Conservation (phyloP, 1,284 basidiomycete species). For the Trametes polyzona region DNA sequence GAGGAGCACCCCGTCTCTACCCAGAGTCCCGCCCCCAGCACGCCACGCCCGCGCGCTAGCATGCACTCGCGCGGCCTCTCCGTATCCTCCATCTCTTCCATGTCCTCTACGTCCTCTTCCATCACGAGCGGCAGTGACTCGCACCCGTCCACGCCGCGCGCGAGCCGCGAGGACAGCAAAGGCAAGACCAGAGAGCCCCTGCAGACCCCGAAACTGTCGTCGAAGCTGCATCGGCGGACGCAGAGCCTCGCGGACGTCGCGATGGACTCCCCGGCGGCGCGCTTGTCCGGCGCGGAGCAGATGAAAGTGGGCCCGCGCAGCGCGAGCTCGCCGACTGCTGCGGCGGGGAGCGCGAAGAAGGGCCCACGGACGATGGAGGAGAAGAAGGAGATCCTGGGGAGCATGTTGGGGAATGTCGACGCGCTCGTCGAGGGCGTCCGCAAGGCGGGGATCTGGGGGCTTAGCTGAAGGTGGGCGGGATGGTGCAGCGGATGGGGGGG, state of each 20-base stretch:
- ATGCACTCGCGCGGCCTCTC: slow-evolving; percentile 26
- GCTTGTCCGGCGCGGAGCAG: slow-evolving; percentile 4
- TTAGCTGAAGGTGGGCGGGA: slow-evolving; percentile 27
- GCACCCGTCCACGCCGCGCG: background rate
- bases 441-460: slow-evolving; percentile 83
- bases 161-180: slow-evolving; percentile 5
- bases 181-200: slow-evolving; percentile 1
- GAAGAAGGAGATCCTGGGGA: slow-evolving; percentile 81
- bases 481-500: background rate
- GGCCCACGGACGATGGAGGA: slow-evolving; percentile 71
- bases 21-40: background rate
- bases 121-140: background rate
- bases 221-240: slow-evolving; percentile 32
- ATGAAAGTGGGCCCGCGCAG: slow-evolving; percentile 16
- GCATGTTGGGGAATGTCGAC: slow-evolving; percentile 87
- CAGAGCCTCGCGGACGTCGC: slow-evolving; percentile 34
- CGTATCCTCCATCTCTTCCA: slow-evolving; percentile 12
- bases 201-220: slow-evolving; percentile 15
- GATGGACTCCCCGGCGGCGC: slow-evolving; percentile 10
- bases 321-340: slow-evolving; percentile 13
- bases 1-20: slow-evolving; percentile 10
- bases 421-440: slow-evolving; percentile 83
- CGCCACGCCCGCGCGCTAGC: slow-evolving; percentile 12
- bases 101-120: slow-evolving; percentile 4
- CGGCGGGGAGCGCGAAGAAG: slow-evolving; percentile 12